Evolutionary conservation across 345 rosid species (phyloP), one percentile per base, ranked within the genome.

Genomic region (Aurinia saxatilis): DNA sequence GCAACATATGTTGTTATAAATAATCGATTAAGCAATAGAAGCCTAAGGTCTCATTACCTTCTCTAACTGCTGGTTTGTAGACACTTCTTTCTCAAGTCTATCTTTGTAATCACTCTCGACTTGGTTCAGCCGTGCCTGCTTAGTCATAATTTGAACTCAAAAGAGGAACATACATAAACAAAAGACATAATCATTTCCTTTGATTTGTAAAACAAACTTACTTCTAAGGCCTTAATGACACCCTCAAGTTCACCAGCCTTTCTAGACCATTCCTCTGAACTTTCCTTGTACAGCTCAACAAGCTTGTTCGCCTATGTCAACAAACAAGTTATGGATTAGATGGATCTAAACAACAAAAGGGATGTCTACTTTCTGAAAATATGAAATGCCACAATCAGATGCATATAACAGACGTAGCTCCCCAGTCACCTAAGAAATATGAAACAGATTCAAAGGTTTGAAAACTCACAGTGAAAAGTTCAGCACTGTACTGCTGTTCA

Each of bases 181-280:
- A 29, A 41, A 18, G 7, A 29, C 7, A 49, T 16, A 39, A 38
- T 61, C 25, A 4, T 57, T 31, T 33, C 45, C 31, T 17, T 60
- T 21, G 50, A 53, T 50, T 35, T 37, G 33, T 60, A 5, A 40
- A 23, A 35, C 45, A 60, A 63, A 52, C 80, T 71, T 73, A 93
- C 99, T 73, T 93, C 97, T 35, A 93, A 64, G 66, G 97, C 99
- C 72, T 82, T 93, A 45, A 93, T 78, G 40, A 86, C 97, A 50
- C 99, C 99, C 77, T 93, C 99, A 63, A 90, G 99, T 78, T 93
- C 99, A 54, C 85, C 85, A 5, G 96, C 91, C 85, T 90, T 90
- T 65, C 76, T 75, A 42, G 97, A 90, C 96, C 95, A 93, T 72
- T 93, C 99, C 70, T 85, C 95, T 0, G 90, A 90, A 66, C 91